Percentiles rank a stretch among this genome's conserved stretches.
Conservation (phyloP, 441 rosid genomes). For the Euphorbia corollata region DNA sequence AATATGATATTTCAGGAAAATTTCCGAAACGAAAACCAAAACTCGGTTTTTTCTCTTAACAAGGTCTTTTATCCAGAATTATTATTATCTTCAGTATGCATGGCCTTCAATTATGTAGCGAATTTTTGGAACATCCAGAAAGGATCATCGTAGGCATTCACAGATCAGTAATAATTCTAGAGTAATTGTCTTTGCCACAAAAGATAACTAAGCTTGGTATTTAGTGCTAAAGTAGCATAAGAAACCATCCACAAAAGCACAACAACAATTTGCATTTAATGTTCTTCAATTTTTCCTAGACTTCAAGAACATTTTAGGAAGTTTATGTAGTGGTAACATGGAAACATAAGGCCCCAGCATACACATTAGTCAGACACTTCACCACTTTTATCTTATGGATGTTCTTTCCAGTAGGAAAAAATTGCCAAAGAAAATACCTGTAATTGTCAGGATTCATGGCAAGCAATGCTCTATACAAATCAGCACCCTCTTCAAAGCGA, state of each 20-base stretch:
- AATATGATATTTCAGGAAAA: background rate
- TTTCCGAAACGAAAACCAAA: background rate
- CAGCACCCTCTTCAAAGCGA: constrained; percentile 66
- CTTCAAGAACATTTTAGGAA: constrained; percentile 1
- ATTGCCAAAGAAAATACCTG: constrained; percentile 41
- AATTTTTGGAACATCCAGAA: no score
- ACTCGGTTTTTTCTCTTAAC: no score
- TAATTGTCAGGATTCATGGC: constrained; percentile 97
- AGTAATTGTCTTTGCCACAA: background rate
- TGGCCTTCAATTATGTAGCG: no score
- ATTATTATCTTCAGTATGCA: no score
- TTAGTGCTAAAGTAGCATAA: no score
- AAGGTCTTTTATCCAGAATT: no score
- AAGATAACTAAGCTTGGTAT: background rate
- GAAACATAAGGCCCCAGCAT: background rate
- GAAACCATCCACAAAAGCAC: background rate
- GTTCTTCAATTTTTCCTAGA: background rate
- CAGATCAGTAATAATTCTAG: background rate
- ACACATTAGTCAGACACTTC: constrained; percentile 1
- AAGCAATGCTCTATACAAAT: constrained; percentile 66
- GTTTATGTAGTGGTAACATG: background rate
- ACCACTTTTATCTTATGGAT: background rate
- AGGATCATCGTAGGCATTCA: no score
- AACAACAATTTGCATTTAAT: background rate
- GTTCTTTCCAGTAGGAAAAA: constrained; percentile 5